A percentile compares a stretch with the other conserved stretches of the same genome.
These are phyloP conservation scores for Ambrosia artemisiifolia DNA, from an alignment of 129 eudicot genomes.

Conservation along the genomic window DNA sequence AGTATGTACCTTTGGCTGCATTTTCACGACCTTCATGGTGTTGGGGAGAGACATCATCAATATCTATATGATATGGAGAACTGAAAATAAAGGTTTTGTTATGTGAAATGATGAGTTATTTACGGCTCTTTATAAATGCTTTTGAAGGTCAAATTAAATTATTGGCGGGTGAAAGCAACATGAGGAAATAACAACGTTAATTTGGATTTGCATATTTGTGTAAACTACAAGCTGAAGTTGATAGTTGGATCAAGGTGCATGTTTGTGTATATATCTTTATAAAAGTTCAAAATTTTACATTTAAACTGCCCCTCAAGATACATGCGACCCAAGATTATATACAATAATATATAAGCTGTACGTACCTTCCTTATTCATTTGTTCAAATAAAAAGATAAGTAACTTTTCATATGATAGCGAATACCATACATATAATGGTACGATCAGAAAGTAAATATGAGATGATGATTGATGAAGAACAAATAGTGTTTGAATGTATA, in stretches of 20 bases:
- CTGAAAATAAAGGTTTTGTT: neutral
- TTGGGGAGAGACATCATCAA: neutral
- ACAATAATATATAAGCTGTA: no score
- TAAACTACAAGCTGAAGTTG: neutral
- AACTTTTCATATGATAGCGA: no score
- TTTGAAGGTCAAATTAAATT: neutral
- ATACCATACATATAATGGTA: no score
- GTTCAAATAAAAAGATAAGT: no score
- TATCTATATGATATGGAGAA: neutral
- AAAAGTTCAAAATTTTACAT: no score
- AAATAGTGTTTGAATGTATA: no score
- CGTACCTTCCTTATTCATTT: no score
- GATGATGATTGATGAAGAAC: no score
- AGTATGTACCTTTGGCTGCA: neutral
- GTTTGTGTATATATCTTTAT: neutral
- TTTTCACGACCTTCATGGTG: neutral
- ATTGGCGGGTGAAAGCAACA: neutral
- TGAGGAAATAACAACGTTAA: neutral
- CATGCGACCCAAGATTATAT: no score
- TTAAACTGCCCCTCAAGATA: no score
- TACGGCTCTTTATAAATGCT: conserved; percentile 4
- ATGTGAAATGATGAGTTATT: neutral
- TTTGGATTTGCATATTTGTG: neutral
- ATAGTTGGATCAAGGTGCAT: neutral
- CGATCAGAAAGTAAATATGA: no score